Evolutionary conservation across 1,139 yeast species (phyloP), one percentile per base, ranked within the genome.

Genomic region (Yamadazyma atmosphaerica): DNA sequence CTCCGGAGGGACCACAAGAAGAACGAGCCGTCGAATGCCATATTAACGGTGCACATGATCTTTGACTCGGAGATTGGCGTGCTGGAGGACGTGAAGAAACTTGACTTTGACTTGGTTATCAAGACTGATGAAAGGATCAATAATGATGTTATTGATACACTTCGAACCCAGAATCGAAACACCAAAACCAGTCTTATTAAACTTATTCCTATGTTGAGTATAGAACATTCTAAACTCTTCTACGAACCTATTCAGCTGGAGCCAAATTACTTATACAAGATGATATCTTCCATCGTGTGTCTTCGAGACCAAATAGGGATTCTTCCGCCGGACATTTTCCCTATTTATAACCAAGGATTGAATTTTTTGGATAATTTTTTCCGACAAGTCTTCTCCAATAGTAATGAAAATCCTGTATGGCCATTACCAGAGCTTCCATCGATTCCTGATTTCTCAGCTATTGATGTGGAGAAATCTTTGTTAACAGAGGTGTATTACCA

Each of bases 201-300:
- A 27, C 64, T 90, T 19, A 77, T 87, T 2, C 86, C 96, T 1
- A 77, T 83, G 46, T 81, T 86, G 54, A 83, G 95, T 2, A 81
- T 88, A 23, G 97, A 90, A 51, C 98, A 90, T 53, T 79, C 83
- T 45, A 78, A 59, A 48, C 50, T 61, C 27, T 63, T 51, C 41
- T 66, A 70, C 24, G 54, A 54, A 22, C 50, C 54, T 3, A 41
- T 37, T 11, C 54, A 53, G 22, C 53, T 52, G 23, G 52, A 55
- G 17, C 62, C 71, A 9, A 70, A 73, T 18, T 78, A 79, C 51
- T 63, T 86, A 37, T 83, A 80, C 47, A 79, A 78, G 33, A 78
- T 86, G 14, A 81, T 90, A 2, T 87, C 96, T 0, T 88, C 95
- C 1, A 76, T 86, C 12, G 96, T 89, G 3, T 88, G 90, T 33